Evolutionary conservation across 2,329 filamentous ascomycete species (phyloP).

Genomic region (Geosmithia putterillii): DNA sequence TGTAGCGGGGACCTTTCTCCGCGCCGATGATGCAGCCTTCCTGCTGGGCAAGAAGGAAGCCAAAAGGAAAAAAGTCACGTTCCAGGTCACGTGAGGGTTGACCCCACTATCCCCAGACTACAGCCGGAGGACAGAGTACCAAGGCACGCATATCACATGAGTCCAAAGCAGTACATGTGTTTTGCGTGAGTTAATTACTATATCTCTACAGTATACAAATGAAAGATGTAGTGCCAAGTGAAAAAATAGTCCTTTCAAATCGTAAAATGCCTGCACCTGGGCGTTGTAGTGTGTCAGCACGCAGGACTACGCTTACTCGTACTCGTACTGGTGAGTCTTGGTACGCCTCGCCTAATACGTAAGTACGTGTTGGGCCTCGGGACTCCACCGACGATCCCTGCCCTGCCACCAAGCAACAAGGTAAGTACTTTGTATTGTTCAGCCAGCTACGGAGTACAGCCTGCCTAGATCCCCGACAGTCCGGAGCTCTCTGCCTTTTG

Average conservation of each 20-base stretch:
- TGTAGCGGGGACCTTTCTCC: conserved; percentile 2
- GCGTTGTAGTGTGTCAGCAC: too few species aligned
- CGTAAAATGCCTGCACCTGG: too few species aligned
- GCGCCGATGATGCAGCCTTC: conserved; percentile 8
- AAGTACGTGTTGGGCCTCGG: neutral
- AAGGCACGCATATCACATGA: too few species aligned
- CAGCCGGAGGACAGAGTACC: too few species aligned
- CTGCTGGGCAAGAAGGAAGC: neutral
- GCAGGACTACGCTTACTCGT: too few species aligned
- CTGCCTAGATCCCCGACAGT: neutral
- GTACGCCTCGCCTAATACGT: neutral
- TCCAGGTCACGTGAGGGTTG: neutral
- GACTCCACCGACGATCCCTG: conserved; percentile 1
- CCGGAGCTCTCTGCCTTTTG: neutral
- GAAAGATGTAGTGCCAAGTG: too few species aligned
- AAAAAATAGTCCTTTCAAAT: too few species aligned
- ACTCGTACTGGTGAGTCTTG: too few species aligned
- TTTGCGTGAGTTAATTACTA: too few species aligned
- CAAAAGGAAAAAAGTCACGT: neutral
- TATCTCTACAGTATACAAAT: too few species aligned
- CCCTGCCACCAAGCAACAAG: neutral
- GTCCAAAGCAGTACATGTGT: too few species aligned
- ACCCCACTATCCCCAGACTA: neutral
- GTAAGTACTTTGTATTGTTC: neutral
- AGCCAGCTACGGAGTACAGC: neutral